Percentiles rank a stretch among this genome's conserved stretches.
Conservation (phyloP, 2,329 filamentous ascomycete species). For the Hymenoscyphus fraxineus region DNA sequence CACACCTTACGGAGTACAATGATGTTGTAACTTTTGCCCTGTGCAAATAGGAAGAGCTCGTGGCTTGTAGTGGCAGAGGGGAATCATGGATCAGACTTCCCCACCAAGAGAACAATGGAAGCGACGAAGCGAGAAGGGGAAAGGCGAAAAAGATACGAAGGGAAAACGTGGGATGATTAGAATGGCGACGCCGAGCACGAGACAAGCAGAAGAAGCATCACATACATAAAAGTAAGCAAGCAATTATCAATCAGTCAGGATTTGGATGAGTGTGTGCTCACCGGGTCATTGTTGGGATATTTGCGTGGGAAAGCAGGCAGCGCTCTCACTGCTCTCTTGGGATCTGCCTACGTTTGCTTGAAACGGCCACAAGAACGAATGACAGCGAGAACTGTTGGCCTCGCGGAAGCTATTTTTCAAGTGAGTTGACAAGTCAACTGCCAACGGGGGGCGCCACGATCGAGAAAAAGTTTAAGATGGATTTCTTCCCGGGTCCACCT, state of each 20-base stretch:
- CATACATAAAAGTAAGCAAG: neutral
- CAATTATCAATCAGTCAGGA: neutral
- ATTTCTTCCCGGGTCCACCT: neutral
- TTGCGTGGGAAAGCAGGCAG: neutral
- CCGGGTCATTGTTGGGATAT: constrained; percentile 1
- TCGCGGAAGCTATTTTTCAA: neutral
- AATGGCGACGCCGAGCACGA: neutral
- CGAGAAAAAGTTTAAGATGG: neutral
- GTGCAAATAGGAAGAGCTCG: neutral
- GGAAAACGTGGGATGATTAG: constrained; percentile 7
- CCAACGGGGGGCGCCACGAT: neutral
- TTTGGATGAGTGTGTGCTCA: neutral
- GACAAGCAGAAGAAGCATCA: neutral
- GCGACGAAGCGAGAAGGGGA: neutral
- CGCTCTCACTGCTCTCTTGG: neutral
- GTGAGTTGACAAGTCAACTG: neutral
- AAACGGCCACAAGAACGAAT: neutral
- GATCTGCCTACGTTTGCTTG: neutral
- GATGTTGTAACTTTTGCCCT: neutral
- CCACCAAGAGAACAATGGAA: neutral
- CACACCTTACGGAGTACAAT: neutral
- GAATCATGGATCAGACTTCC: neutral
- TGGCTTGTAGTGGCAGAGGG: neutral
- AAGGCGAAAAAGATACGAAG: neutral
- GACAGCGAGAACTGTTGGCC: neutral